phyloP scores from a whole-genome alignment of 2,329 filamentous ascomycete genomes.

The Periconia sp. region DNA sequence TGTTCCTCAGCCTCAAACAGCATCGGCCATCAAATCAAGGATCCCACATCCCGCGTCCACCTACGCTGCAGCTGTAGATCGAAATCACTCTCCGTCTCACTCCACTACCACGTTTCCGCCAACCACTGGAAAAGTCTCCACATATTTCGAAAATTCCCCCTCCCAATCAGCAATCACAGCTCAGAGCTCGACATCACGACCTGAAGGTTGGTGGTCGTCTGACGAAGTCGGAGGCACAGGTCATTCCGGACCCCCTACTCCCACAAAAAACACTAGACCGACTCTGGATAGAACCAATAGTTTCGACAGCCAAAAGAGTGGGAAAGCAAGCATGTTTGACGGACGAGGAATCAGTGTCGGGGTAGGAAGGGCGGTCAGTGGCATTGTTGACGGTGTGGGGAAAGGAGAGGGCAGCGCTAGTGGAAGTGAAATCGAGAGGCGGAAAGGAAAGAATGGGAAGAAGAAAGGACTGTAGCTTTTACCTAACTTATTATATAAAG shows the following conservation, averaged over 20 bases:
- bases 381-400: slow-evolving; percentile 26
- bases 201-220: slow-evolving; percentile 44
- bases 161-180: slow-evolving; percentile 36
- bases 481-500: neutral
- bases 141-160: slow-evolving; percentile 19
- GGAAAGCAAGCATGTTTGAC: slow-evolving; percentile 29
- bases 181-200: slow-evolving; percentile 33
- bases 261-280: neutral
- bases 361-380: slow-evolving; percentile 34
- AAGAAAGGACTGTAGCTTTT: slow-evolving; percentile 1
- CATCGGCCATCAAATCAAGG: slow-evolving; percentile 14
- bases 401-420: slow-evolving; percentile 22
- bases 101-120: slow-evolving; percentile 26
- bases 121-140: slow-evolving; percentile 15
- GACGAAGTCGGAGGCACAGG: slow-evolving; percentile 41
- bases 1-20: slow-evolving; percentile 16
- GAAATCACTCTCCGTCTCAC: slow-evolving; percentile 19
- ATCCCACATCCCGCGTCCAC: slow-evolving; percentile 20
- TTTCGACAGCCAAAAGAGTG: slow-evolving; percentile 27
- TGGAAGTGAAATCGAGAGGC: slow-evolving; percentile 6
- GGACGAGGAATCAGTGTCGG: slow-evolving; percentile 38
- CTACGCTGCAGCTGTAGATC: slow-evolving; percentile 16
- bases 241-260: slow-evolving; percentile 19
- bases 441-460: slow-evolving; percentile 11
- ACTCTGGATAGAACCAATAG: slow-evolving; percentile 11